Base-by-base conservation (phyloP, 106 monocot species). In the Vanilla planifolia region DNA sequence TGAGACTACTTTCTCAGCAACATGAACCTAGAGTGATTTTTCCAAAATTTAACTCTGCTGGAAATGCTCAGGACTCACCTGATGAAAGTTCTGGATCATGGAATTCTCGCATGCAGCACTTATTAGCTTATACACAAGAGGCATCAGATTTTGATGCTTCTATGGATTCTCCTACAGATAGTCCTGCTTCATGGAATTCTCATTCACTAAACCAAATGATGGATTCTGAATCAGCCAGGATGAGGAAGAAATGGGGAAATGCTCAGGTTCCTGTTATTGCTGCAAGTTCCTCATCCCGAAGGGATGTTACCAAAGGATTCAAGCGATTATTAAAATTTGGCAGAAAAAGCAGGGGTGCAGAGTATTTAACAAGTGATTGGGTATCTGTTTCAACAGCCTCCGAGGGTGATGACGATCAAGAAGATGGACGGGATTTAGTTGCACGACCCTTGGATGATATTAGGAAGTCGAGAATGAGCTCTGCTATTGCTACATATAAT, bases 171-270 rank as follows among this genome's bases (percentile, higher is more conserved):
- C 78, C 78, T 56, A 51, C 28, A 17, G 84, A 69, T 43, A 79
- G 83, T 63, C 73, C 84, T 22, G 48, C 75, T 60, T 69, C 79
- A 9, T 86, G 86, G 77, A 92, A 66, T 62, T 80, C 77, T 56
- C 64, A 79, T 40, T 61, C 73, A 14, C 40, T 83, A 29, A 74
- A 76, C 65, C 76, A 79, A 35, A 62, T 75, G 61, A 68, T 68
- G 60, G 75, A 90, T 36, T 64, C 76, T 46, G 85, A 85, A 59
- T 75, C 68, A 58, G 60, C 74, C 17, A 71, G 79, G 28, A 81
- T 78, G 75, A 81, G 93, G 66, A 94, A 89, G 55, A 94, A 94
- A 57, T 94, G 93, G 93, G 93, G 89, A 30, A 82, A 59, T 48
- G 81, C 85, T 57, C 89, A 85, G 67, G 67, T 77, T 58, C 93